A percentile compares a stretch with the other conserved stretches of the same genome.
These are phyloP conservation scores for Panellus pusillus DNA, from an alignment of 768 basidiomycete species.

Conservation along the genomic window DNA sequence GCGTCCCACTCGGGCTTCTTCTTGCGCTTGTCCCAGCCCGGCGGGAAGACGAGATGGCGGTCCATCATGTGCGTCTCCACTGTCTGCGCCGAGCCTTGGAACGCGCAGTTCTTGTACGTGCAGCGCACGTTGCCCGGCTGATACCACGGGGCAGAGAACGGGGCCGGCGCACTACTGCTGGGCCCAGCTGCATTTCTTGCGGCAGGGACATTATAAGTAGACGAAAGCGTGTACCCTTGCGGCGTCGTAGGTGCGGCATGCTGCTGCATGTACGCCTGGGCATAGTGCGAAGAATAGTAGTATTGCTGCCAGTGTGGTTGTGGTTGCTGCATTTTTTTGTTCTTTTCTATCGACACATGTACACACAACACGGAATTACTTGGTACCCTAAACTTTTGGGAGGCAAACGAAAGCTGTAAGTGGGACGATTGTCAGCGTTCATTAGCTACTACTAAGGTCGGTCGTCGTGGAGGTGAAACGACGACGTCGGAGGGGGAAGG, in stretches of 20 bases:
- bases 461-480: constrained; percentile 13
- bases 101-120: constrained; percentile 62
- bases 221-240: constrained; percentile 40
- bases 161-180: neutral
- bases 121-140: constrained; percentile 63
- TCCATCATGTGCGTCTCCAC: constrained; percentile 88
- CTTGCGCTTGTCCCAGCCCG: constrained; percentile 61
- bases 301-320: constrained; percentile 25
- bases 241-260: constrained; percentile 23
- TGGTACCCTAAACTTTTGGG: constrained; percentile 18
- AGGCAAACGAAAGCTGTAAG: constrained; percentile 19
- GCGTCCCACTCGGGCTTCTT: constrained; percentile 76
- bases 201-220: constrained; percentile 32
- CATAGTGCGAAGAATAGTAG: constrained; percentile 53
- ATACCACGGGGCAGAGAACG: constrained; percentile 49
- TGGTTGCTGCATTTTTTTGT: constrained; percentile 12
- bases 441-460: constrained; percentile 22
- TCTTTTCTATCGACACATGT: constrained; percentile 16
- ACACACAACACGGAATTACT: constrained; percentile 16
- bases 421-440: constrained; percentile 20
- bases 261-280: constrained; percentile 51
- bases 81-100: constrained; percentile 66
- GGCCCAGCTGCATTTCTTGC: neutral
- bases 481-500: neutral
- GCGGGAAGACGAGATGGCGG: constrained; percentile 81